Evolutionary conservation across 371 early-diverging fungal genomes (phyloP).

Genomic region (Neoconidiobolus thromboides): DNA sequence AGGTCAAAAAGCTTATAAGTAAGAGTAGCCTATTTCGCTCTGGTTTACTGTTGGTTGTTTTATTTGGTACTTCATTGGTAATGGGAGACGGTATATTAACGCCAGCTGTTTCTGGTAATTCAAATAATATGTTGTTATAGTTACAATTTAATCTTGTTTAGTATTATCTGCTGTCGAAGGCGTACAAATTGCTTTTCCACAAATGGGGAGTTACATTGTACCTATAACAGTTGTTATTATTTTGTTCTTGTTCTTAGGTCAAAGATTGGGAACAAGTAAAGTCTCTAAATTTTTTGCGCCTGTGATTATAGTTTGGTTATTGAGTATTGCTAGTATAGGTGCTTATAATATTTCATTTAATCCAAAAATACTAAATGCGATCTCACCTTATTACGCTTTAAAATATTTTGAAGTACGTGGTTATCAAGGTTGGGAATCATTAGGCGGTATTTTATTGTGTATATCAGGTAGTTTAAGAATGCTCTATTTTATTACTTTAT

Average conservation of each 20-base stretch:
- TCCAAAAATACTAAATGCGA: slow-evolving; percentile 12
- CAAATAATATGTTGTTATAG: too few relatives aligned
- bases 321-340: slow-evolving; percentile 18
- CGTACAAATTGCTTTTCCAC: slow-evolving; percentile 4
- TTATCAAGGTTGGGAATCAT: slow-evolving; percentile 12
- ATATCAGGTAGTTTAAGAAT: slow-evolving; percentile 10
- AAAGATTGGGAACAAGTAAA: slow-evolving; percentile 25
- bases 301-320: slow-evolving; percentile 25
- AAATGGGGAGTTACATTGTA: slow-evolving; percentile 4
- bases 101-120: slow-evolving; percentile 12
- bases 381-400: slow-evolving; percentile 15
- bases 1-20: background rate
- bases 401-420: slow-evolving; percentile 13
- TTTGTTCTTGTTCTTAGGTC: slow-evolving; percentile 19
- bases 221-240: slow-evolving; percentile 15
- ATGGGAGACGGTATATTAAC: slow-evolving; percentile 21
- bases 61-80: slow-evolving; percentile 15
- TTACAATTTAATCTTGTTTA: too few relatives aligned
- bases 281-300: slow-evolving; percentile 23
- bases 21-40: background rate
- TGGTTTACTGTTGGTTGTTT: slow-evolving; percentile 5
- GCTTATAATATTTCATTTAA: slow-evolving; percentile 21
- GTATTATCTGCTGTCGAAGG: slow-evolving; percentile 13
- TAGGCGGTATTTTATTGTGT: slow-evolving; percentile 19
- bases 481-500: background rate